Evolutionary conservation across 1,284 basidiomycete genomes (phyloP).

Genomic region (Trichosporon inkin): DNA sequence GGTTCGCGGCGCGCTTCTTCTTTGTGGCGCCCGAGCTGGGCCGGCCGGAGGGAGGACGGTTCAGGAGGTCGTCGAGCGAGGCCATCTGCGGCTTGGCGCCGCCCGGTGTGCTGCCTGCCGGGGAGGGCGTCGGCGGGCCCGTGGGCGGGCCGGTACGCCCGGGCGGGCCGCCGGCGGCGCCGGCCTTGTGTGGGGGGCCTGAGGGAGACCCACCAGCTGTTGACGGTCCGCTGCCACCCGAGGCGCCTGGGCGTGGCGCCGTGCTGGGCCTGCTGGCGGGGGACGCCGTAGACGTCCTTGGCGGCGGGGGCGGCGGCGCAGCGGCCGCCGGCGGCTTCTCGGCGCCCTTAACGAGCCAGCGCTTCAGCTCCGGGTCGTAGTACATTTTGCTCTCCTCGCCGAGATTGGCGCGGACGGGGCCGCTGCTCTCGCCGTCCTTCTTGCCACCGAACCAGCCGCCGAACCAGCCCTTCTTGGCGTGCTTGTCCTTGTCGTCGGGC

Average conservation of each 20-base stretch:
- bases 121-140: constrained; percentile 7
- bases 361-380: constrained; percentile 89
- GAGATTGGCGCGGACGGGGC: constrained; percentile 77
- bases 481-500: not conserved
- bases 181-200: constrained; percentile 6
- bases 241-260: constrained; percentile 39
- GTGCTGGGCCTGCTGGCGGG: constrained; percentile 60
- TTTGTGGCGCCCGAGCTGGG: constrained; percentile 52
- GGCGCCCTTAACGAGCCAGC: constrained; percentile 95
- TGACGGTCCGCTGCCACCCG: constrained; percentile 31
- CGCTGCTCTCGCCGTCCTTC: constrained; percentile 54
- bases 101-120: constrained; percentile 51
- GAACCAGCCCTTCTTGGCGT: constrained; percentile 44
- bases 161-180: constrained; percentile 2
- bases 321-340: constrained; percentile 56
- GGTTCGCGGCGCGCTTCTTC: constrained; percentile 67
- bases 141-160: not conserved
- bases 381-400: constrained; percentile 89
- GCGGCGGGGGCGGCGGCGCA: constrained; percentile 56
- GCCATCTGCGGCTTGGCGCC: constrained; percentile 46
- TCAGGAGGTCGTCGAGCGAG: constrained; percentile 47
- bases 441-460: constrained; percentile 68
- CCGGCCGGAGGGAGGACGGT: constrained; percentile 42
- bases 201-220: constrained; percentile 22
- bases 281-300: constrained; percentile 73